These are phyloP conservation scores for Spinellus fusiger DNA, from an alignment of 192 early-diverging fungal species.

Conservation along the genomic window DNA sequence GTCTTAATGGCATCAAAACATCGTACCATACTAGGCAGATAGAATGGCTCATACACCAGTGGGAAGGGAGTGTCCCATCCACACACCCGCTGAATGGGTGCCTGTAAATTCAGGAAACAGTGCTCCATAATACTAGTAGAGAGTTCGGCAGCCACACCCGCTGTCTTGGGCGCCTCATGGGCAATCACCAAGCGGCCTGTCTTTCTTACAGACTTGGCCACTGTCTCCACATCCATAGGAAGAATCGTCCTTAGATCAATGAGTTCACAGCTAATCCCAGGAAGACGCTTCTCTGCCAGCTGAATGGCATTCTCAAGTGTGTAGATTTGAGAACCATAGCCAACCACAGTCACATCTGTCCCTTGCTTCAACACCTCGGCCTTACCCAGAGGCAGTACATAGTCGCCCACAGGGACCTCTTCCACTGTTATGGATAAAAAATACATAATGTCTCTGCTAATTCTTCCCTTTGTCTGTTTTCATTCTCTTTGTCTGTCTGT, in stretches of 20 bases:
- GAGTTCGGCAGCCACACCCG: constrained; percentile 90
- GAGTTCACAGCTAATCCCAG: constrained; percentile 81
- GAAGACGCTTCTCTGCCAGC: constrained; percentile 79
- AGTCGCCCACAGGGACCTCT: constrained; percentile 89
- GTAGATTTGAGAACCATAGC: constrained; percentile 91
- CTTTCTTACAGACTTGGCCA: constrained; percentile 85
- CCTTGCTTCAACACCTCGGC: constrained; percentile 84
- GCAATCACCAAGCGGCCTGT: constrained; percentile 89
- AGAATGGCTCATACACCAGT: constrained; percentile 88
- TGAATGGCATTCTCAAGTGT: constrained; percentile 87
- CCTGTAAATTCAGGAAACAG: constrained; percentile 87
- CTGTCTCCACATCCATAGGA: constrained; percentile 90
- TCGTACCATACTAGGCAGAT: constrained; percentile 80
- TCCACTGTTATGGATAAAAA: constrained; percentile 56
- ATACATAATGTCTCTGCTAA: not conserved
- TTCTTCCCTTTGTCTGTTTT: not conserved
- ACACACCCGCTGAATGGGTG: constrained; percentile 85
- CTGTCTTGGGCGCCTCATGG: constrained; percentile 89
- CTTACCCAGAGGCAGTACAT: constrained; percentile 82
- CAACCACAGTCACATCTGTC: constrained; percentile 85
- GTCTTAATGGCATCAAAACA: constrained; percentile 86
- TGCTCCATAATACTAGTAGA: constrained; percentile 82
- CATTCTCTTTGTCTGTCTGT: not conserved
- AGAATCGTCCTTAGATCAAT: constrained; percentile 89
- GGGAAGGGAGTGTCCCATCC: constrained; percentile 92